These are phyloP conservation scores for Yamadazyma laniorum DNA, from an alignment of 805 yeast species.

Conservation along the genomic window DNA sequence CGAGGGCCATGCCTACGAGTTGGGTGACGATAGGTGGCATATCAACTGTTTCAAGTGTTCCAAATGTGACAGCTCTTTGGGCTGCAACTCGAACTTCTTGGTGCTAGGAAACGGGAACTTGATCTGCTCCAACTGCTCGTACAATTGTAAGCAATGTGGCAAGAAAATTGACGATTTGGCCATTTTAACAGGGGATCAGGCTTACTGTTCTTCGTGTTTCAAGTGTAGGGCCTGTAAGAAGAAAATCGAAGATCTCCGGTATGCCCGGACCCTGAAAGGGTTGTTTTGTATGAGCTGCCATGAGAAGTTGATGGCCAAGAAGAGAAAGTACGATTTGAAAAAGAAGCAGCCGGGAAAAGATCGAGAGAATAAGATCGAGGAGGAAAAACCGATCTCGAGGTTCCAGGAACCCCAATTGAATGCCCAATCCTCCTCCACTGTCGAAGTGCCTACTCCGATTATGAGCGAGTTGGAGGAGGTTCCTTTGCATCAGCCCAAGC, in stretches of 20 bases:
- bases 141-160: conserved; percentile 79
- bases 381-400: not conserved
- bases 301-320: conserved; percentile 72
- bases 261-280: conserved; percentile 92
- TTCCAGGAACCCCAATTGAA: not conserved
- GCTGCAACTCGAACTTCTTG: conserved; percentile 84
- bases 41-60: conserved; percentile 89
- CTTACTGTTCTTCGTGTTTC: conserved; percentile 89
- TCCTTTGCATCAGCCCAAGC: conserved; percentile 19
- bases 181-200: conserved; percentile 90
- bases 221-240: conserved; percentile 84
- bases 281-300: conserved; percentile 92
- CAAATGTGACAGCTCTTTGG: conserved; percentile 72
- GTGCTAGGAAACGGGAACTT: conserved; percentile 91
- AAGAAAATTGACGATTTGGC: conserved; percentile 91
- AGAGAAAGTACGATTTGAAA: conserved; percentile 58
- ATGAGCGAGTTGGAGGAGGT: conserved; percentile 14
- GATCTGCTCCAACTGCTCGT: conserved; percentile 90
- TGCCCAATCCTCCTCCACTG: conserved; percentile 2
- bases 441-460: conserved; percentile 7
- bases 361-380: conserved; percentile 1
- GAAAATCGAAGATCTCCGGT: conserved; percentile 81
- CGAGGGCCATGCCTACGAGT: conserved; percentile 93
- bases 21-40: conserved; percentile 96
- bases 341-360: conserved; percentile 22